phyloP scores from a whole-genome alignment of 2,329 filamentous ascomycete genomes.

The Aureobasidium sp. region DNA sequence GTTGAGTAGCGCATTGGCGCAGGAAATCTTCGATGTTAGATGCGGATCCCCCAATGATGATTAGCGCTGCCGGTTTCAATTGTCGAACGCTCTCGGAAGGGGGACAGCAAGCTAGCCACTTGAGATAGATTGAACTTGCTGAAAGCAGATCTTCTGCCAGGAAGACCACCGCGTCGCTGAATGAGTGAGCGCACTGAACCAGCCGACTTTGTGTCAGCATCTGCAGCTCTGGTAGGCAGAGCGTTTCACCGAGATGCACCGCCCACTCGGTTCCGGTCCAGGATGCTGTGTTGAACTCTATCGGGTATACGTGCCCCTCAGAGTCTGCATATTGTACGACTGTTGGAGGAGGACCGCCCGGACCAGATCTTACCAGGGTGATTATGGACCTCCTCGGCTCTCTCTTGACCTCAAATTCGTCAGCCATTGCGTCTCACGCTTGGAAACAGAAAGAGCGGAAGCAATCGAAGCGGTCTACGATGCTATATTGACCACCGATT shows the following conservation, averaged over 20 bases:
- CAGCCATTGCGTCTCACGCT: background rate
- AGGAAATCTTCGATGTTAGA: background rate
- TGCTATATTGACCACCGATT: background rate
- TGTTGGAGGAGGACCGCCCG: background rate
- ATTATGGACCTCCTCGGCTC: background rate
- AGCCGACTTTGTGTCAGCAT: background rate
- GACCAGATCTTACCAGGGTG: background rate
- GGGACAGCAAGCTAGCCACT: background rate
- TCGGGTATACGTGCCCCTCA: background rate
- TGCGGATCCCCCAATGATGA: background rate
- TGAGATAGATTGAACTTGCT: background rate
- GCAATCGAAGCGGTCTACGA: background rate
- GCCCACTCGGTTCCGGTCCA: background rate
- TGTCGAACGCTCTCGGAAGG: background rate
- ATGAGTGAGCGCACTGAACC: background rate
- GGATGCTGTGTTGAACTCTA: background rate
- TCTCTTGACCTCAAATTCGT: background rate
- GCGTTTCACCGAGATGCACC: background rate
- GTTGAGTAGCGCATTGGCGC: background rate
- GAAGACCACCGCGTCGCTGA: background rate
- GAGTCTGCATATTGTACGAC: background rate
- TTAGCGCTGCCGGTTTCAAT: background rate
- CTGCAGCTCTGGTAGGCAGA: background rate
- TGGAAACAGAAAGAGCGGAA: background rate
- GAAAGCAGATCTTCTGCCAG: background rate